A percentile compares a stretch with the other conserved stretches of the same genome.
Conservation (phyloP, 2,329 filamentous ascomycete genomes). For the Aspergillus candidus region DNA sequence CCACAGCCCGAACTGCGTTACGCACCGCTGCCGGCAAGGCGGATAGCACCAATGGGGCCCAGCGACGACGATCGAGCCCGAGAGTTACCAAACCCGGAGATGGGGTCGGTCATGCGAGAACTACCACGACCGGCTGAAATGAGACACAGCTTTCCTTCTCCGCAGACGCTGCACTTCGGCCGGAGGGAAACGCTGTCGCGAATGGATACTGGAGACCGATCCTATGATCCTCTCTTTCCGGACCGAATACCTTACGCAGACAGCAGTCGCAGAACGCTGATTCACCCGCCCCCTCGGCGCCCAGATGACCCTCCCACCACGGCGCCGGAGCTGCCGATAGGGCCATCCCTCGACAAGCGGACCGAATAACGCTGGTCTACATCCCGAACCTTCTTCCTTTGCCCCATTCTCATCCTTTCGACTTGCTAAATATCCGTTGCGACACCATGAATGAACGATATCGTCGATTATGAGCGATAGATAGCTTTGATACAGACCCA, state of each 20-base stretch:
- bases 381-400: not conserved
- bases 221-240: conserved; percentile 16
- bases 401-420: not conserved
- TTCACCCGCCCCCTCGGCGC: conserved; percentile 19
- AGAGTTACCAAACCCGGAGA: conserved; percentile 16
- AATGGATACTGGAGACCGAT: conserved; percentile 19
- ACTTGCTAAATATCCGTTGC: conserved; percentile 8
- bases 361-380: conserved; percentile 9
- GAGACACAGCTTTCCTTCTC: conserved; percentile 26
- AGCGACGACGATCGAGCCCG: conserved; percentile 15
- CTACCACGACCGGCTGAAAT: conserved; percentile 22
- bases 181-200: conserved; percentile 22
- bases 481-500: conserved; percentile 23
- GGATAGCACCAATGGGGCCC: conserved; percentile 11
- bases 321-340: conserved; percentile 16
- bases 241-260: conserved; percentile 22
- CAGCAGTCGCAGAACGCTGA: conserved; percentile 18
- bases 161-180: conserved; percentile 25
- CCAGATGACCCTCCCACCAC: conserved; percentile 18
- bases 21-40: conserved; percentile 12
- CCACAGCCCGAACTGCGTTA: conserved; percentile 18
- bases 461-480: conserved; percentile 26
- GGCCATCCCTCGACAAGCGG: conserved; percentile 15
- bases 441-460: conserved; percentile 19
- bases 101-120: conserved; percentile 20